Percentiles rank a stretch among this genome's conserved stretches.
Evolutionary conservation across 2,329 filamentous ascomycete species (phyloP).

Genomic region (Pyrenochaeta sp.): DNA sequence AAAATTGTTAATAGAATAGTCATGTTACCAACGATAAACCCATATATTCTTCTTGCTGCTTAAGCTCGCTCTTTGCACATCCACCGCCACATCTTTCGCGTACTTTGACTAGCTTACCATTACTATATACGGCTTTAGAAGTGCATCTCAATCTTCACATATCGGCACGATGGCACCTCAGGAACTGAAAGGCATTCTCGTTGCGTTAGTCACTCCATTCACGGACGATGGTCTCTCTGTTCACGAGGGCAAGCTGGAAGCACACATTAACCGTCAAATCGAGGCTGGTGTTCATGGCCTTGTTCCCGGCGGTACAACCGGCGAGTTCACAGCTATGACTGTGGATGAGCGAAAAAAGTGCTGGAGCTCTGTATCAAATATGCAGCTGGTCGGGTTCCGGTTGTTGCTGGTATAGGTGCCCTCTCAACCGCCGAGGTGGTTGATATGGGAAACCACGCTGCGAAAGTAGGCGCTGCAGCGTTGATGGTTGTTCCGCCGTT

Average conservation of each 20-base stretch:
- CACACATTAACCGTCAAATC: conserved; percentile 58
- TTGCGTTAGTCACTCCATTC: conserved; percentile 61
- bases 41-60: too few relatives aligned
- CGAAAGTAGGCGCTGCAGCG: conserved; percentile 49
- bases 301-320: conserved; percentile 61
- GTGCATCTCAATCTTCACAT: too few relatives aligned
- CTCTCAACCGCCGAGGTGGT: conserved; percentile 53
- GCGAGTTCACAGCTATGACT: conserved; percentile 59
- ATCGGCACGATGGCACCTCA: conserved; percentile 25
- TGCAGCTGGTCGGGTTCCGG: conserved; percentile 52
- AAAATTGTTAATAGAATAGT: too few relatives aligned
- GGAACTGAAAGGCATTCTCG: conserved; percentile 54
- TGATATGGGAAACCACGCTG: conserved; percentile 54
- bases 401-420: too few relatives aligned
- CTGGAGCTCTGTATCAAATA: conserved; percentile 51
- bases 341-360: conserved; percentile 57
- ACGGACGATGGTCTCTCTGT: conserved; percentile 54
- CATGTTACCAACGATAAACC: too few relatives aligned
- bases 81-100: too few relatives aligned
- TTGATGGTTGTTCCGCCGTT: too few relatives aligned
- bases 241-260: conserved; percentile 50
- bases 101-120: too few relatives aligned
- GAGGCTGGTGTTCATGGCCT: conserved; percentile 59
- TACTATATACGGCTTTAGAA: too few relatives aligned
- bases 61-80: too few relatives aligned